These are phyloP conservation scores for Exophiala aquamarina DNA, from an alignment of 2,329 filamentous ascomycete genomes.

Conservation along the genomic window DNA sequence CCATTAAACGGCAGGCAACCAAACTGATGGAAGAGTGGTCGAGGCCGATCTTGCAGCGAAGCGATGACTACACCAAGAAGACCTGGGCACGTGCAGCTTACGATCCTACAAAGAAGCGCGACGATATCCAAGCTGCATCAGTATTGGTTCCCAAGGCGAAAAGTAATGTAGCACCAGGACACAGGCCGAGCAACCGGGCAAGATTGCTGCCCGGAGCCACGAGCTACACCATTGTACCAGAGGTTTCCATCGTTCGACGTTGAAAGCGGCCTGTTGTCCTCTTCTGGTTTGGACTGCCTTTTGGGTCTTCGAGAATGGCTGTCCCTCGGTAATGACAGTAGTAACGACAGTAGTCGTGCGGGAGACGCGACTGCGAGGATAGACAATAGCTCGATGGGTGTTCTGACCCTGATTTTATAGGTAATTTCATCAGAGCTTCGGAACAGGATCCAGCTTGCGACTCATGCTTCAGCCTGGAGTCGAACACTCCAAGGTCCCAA, in stretches of 20 bases:
- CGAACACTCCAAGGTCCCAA: too few relatives aligned
- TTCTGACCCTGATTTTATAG: too few relatives aligned
- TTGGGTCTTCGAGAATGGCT: too few relatives aligned
- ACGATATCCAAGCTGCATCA: slow-evolving; percentile 31
- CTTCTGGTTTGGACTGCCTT: too few relatives aligned
- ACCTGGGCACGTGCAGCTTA: slow-evolving; percentile 59
- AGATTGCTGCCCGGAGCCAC: slow-evolving; percentile 59
- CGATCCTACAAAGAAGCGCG: slow-evolving; percentile 48
- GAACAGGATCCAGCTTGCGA: too few relatives aligned
- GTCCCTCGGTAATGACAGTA: too few relatives aligned
- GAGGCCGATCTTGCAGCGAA: slow-evolving; percentile 86
- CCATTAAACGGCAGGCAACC: slow-evolving; percentile 92
- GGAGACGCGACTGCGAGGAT: too few relatives aligned
- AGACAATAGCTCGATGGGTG: too few relatives aligned
- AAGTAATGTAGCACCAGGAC: slow-evolving; percentile 23
- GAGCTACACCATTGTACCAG: slow-evolving; percentile 64
- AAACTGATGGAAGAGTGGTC: slow-evolving; percentile 94
- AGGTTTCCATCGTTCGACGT: slow-evolving; percentile 19
- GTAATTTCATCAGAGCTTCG: too few relatives aligned
- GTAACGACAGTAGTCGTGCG: too few relatives aligned
- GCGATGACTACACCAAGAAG: slow-evolving; percentile 90
- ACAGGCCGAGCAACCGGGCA: slow-evolving; percentile 51
- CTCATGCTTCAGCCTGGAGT: too few relatives aligned
- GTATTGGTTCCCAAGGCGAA: slow-evolving; percentile 47
- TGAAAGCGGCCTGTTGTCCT: slow-evolving; percentile 1